phyloP scores from a whole-genome alignment of 116 monocot species.

The Posidonia oceanica region DNA sequence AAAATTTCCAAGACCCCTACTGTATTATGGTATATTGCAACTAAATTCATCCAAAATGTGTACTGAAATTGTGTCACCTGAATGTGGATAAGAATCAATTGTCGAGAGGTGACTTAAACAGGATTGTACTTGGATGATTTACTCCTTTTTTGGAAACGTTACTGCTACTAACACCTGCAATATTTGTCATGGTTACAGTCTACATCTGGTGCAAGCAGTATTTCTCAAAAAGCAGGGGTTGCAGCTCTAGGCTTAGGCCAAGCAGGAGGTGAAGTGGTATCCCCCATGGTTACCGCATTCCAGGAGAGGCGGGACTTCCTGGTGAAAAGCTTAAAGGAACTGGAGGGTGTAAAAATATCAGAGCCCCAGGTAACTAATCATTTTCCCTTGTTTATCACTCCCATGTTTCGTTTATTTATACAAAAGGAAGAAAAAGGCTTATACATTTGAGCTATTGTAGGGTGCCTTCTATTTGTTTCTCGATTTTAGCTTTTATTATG shows the following conservation, averaged over 20 bases:
- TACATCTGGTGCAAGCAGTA: slow-evolving; percentile 95
- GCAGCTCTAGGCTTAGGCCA: slow-evolving; percentile 74
- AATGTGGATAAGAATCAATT: no score
- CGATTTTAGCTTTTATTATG: slow-evolving; percentile 84
- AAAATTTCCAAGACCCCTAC: no score
- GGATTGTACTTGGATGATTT: no score
- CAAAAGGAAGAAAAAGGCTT: neutral
- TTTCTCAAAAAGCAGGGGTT: slow-evolving; percentile 92
- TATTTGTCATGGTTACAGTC: slow-evolving; percentile 22
- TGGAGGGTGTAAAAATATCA: slow-evolving; percentile 84
- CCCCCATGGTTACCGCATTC: slow-evolving; percentile 88
- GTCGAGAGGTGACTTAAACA: no score
- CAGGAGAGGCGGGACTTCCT: slow-evolving; percentile 71
- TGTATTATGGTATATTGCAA: no score
- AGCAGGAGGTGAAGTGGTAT: slow-evolving; percentile 80
- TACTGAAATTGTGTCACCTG: no score
- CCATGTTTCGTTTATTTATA: neutral
- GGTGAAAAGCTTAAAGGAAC: slow-evolving; percentile 55
- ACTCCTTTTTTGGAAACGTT: neutral
- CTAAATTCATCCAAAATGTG: no score
- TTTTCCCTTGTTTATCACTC: neutral
- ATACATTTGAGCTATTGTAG: slow-evolving; percentile 18
- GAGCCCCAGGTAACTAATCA: slow-evolving; percentile 58
- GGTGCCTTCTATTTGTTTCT: slow-evolving; percentile 97
- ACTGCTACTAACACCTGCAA: neutral